Base-by-base conservation (phyloP, 345 rosid species). In the Eucalyptus cloeziana region DNA sequence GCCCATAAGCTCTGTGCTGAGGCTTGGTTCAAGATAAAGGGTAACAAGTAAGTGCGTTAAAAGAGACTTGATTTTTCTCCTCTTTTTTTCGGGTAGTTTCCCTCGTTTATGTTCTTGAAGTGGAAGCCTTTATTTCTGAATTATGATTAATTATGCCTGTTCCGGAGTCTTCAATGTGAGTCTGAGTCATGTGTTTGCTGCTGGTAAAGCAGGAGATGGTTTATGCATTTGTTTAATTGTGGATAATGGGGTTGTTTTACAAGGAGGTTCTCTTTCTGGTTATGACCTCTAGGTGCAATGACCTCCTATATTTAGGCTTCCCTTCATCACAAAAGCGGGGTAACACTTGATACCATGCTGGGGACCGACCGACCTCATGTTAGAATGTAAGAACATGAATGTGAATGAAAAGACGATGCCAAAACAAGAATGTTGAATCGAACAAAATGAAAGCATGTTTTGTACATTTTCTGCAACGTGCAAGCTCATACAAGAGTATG, bases 1-100 rank as follows among this genome's bases (percentile, higher is more conserved):
- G 92, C 94, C n/a, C 94, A 93, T 89, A 91, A 87, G 58, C 92
- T 90, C 43, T 93, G 94, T 87, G 94, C 94, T 31, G 94, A 93
- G 87, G 91, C 92, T 50, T 93, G 94, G 94, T 92, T 92, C 93
- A 92, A 92, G 86, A 91, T 93, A 71, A 93, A 91, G 89, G 94
- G 94, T 51, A 90, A 93, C 93, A 91, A 87, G 94, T 93, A 81
- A 88, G 86, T 67, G 30, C 47, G 13, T 11, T n/a, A n/a, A 64
- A 64, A 13, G 71, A 62, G 71, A 71, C 45, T 71, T 19, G 81
- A 50, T 52, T 31, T 52, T 50, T n/a, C 17, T 43, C 31, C 22
- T 43, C 15, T 86, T 56, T 87, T 87, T 86, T 86, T 56, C 17
- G 27, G 16, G 13, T 19, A 49, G 30, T n/a, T 86, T 86, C 87